phyloP scores from a whole-genome alignment of 78 protist genomes.

The Isochrysis galbana region DNA sequence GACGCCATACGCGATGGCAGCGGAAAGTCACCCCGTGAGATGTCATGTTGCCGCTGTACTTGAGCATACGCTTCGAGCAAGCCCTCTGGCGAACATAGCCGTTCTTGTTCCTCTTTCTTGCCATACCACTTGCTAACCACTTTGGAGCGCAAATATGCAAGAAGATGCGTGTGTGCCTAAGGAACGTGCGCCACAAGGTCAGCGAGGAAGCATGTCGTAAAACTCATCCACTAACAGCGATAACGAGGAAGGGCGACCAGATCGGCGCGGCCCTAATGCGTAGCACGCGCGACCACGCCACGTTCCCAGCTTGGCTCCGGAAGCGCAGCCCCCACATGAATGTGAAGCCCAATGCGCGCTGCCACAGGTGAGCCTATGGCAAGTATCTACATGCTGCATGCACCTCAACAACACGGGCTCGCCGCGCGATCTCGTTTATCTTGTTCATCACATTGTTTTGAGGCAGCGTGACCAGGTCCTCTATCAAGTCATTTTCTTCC shows the following conservation, averaged over 20 bases:
- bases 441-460: conserved; percentile 44
- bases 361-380: too few relatives aligned
- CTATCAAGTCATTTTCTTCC: conserved; percentile 50
- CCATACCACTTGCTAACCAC: conserved; percentile 77
- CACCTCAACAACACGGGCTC: conserved; percentile 70
- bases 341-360: too few relatives aligned
- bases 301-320: too few relatives aligned
- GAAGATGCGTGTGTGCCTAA: conserved; percentile 70
- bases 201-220: too few relatives aligned
- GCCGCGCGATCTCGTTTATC: conserved; percentile 80
- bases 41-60: background rate
- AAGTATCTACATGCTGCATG: too few relatives aligned
- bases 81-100: conserved; percentile 43
- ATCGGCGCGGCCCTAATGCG: too few relatives aligned
- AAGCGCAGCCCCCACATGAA: too few relatives aligned
- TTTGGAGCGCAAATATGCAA: conserved; percentile 44
- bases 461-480: conserved; percentile 64
- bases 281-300: too few relatives aligned
- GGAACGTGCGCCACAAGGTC: too few relatives aligned
- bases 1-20: background rate
- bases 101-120: conserved; percentile 59
- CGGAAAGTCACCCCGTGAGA: conserved; percentile 76
- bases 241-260: too few relatives aligned
- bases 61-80: conserved; percentile 45
- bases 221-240: too few relatives aligned